Percentiles rank a stretch among this genome's conserved stretches.
phyloP scores from a whole-genome alignment of 2,329 filamentous ascomycete species.

The Fonsecaea monophora region DNA sequence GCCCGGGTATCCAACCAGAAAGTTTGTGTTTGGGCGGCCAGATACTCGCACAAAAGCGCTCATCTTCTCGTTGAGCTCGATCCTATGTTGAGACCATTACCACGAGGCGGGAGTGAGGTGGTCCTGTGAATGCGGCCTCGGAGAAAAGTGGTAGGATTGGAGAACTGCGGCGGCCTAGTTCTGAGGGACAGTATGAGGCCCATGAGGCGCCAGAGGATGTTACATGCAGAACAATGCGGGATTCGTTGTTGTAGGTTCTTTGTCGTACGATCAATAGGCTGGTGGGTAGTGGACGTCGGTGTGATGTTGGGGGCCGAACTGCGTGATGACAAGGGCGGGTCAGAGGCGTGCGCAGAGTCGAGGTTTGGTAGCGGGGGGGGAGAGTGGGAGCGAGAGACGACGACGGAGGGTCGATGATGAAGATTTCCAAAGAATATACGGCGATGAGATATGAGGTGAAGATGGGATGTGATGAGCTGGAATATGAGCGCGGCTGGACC shows the following conservation, averaged over 20 bases:
- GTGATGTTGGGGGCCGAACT: constrained; percentile 8
- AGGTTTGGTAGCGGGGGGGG: constrained; percentile 1
- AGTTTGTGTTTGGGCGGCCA: constrained; percentile 95
- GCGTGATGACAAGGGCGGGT: constrained; percentile 12
- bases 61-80: constrained; percentile 53
- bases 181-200: constrained; percentile 36
- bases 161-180: constrained; percentile 32
- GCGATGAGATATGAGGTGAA: constrained; percentile 5
- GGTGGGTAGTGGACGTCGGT: constrained; percentile 13
- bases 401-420: neutral
- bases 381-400: constrained; percentile 3
- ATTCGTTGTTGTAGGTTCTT: constrained; percentile 22
- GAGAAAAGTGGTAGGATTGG: constrained; percentile 14
- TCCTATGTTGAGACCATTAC: constrained; percentile 32
- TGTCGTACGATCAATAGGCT: constrained; percentile 25
- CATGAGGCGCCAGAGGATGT: constrained; percentile 29
- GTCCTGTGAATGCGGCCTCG: constrained; percentile 25
- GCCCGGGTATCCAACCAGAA: constrained; percentile 94
- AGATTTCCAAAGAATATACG: constrained; percentile 1
- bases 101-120: constrained; percentile 29
- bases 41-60: constrained; percentile 93
- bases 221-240: constrained; percentile 27
- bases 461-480: constrained; percentile 9
- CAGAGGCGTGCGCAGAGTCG: constrained; percentile 4
- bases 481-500: constrained; percentile 16